phyloP scores from a whole-genome alignment of 106 monocot genomes.

The Agapanthus africanus region DNA sequence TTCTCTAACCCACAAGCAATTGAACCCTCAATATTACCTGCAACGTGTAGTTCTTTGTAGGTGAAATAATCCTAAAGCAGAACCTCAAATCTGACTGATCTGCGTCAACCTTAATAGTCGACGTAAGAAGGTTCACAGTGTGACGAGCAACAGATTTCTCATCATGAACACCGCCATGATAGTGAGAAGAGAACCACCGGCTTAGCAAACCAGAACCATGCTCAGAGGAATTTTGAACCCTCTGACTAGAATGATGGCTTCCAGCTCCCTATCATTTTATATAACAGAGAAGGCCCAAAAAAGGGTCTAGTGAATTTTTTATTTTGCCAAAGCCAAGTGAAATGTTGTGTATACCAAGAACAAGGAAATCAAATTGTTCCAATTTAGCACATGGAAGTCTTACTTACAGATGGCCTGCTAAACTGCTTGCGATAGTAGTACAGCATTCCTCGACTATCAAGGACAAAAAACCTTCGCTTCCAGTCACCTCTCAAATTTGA shows the following conservation, averaged over 20 bases:
- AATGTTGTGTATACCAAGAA: neutral
- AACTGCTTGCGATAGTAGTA: conserved; percentile 96
- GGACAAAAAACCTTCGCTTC: conserved; percentile 99
- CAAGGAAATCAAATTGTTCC: neutral
- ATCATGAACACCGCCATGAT: conserved; percentile 95
- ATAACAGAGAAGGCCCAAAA: too few relatives aligned
- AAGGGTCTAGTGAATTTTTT: too few relatives aligned
- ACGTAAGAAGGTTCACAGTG: conserved; percentile 94
- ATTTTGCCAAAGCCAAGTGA: neutral
- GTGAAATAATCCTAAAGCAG: conserved; percentile 99
- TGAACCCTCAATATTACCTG: conserved; percentile 42
- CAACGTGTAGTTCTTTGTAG: conserved; percentile 91
- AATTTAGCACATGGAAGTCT: neutral
- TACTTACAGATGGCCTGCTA: conserved; percentile 84
- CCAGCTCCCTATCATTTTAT: conserved; percentile 59
- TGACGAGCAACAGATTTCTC: conserved; percentile 95
- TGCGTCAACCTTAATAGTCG: conserved; percentile 99
- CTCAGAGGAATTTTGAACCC: conserved; percentile 62
- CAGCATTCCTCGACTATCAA: conserved; percentile 98
- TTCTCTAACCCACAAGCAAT: neutral
- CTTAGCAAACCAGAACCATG: conserved; percentile 84
- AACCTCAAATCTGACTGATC: conserved; percentile 98
- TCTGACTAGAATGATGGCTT: conserved; percentile 58
- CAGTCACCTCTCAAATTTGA: conserved; percentile 98
- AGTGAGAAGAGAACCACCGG: conserved; percentile 95